Evolutionary conservation across 2,329 filamentous ascomycete species (phyloP).

Genomic region (Neofusicoccum umdonicola): DNA sequence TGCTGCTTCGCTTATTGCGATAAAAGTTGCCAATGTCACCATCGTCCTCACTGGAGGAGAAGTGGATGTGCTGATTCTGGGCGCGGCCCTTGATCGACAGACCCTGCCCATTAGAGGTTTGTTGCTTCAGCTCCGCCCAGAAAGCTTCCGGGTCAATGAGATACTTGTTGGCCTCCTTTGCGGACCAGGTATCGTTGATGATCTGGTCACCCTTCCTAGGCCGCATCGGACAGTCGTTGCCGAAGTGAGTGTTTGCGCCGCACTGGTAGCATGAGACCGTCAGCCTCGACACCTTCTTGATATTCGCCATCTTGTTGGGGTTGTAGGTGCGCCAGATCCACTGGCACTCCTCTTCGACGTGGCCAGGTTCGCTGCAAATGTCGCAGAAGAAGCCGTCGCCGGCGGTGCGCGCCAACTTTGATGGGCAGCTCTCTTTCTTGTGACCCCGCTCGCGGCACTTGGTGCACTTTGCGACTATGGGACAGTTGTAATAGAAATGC

Average conservation of each 20-base stretch:
- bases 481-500: constrained; percentile 54
- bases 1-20: constrained; percentile 5
- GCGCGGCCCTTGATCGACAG: constrained; percentile 20
- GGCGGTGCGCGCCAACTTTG: constrained; percentile 54
- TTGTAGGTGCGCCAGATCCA: constrained; percentile 60
- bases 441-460: constrained; percentile 67
- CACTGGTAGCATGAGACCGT: constrained; percentile 57
- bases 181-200: constrained; percentile 17
- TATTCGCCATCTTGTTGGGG: constrained; percentile 27
- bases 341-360: constrained; percentile 61
- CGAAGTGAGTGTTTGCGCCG: constrained; percentile 55
- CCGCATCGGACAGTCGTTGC: constrained; percentile 49
- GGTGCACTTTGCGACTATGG: constrained; percentile 50
- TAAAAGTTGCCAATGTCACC: constrained; percentile 14
- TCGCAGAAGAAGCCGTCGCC: constrained; percentile 60
- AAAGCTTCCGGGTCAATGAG: constrained; percentile 13
- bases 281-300: constrained; percentile 52
- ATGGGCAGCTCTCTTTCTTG: constrained; percentile 48
- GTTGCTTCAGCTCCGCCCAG: neutral
- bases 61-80: constrained; percentile 5
- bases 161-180: constrained; percentile 18
- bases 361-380: constrained; percentile 56
- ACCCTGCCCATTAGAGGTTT: constrained; percentile 9
- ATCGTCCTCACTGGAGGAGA: constrained; percentile 8
- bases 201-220: neutral